A percentile compares a stretch with the other conserved stretches of the same genome.
These are phyloP conservation scores for Ploettnerulaceae sp. DNA, from an alignment of 2,329 filamentous ascomycete genomes.

Conservation along the genomic window DNA sequence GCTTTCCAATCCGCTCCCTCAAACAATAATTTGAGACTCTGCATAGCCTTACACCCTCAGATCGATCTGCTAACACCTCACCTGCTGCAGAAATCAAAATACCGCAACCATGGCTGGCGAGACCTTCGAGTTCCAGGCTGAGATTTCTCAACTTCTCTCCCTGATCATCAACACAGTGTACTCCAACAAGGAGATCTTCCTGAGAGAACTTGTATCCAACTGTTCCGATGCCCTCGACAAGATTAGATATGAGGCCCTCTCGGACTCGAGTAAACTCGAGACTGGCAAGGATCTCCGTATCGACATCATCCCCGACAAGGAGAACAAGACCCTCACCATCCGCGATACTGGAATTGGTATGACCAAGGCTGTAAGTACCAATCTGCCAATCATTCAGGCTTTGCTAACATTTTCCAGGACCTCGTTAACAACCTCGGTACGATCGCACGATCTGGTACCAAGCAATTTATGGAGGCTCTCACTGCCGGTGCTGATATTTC, in stretches of 20 bases:
- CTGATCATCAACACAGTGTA: constrained; percentile 99
- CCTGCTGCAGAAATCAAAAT: constrained; percentile 14
- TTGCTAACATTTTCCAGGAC: constrained; percentile 57
- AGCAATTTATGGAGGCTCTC: constrained; percentile 99
- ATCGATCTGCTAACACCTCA: constrained; percentile 15
- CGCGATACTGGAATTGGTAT: constrained; percentile 98
- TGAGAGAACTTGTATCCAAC: constrained; percentile 98
- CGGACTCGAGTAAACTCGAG: constrained; percentile 95
- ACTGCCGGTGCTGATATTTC: constrained; percentile 98
- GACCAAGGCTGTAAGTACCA: constrained; percentile 90
- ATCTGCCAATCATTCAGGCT: constrained; percentile 8
- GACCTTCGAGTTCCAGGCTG: constrained; percentile 99
- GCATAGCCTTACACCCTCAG: background rate
- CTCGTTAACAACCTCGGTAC: constrained; percentile 99
- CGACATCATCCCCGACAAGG: constrained; percentile 98
- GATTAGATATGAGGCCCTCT: constrained; percentile 98
- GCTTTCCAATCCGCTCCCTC: constrained; percentile 2
- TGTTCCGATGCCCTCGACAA: constrained; percentile 99
- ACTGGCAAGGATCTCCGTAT: constrained; percentile 96
- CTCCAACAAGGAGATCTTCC: constrained; percentile 99
- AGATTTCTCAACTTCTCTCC: constrained; percentile 99
- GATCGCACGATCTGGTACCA: constrained; percentile 97
- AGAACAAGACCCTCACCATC: constrained; percentile 95
- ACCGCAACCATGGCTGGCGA: constrained; percentile 71
- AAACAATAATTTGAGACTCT: background rate